Evolutionary conservation across 371 early-diverging fungal species (phyloP), one percentile per base, ranked within the genome.

Genomic region (Rhizopus microsporus): DNA sequence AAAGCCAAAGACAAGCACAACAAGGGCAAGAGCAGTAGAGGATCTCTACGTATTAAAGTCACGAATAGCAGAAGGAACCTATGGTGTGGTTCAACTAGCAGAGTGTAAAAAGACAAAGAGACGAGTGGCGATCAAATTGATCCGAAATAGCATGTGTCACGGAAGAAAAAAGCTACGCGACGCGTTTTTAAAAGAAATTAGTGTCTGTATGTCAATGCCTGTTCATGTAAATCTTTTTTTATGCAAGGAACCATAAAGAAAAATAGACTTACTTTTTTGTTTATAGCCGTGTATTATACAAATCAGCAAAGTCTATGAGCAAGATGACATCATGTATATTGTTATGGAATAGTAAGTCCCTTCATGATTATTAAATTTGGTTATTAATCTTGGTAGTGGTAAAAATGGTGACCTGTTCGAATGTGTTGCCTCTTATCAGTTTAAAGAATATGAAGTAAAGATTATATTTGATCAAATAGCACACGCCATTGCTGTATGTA

Each of bases 311-410:
- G 39, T 65, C 1, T 51, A 65, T 47, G 69, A 62, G 31, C 34
- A 50, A 9, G 34, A 62, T 32, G 40, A 47, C 3, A 39, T 31
- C 0, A 55, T 65, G 33, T 65, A 56, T 35, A 56, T 69, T 9
- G 51, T 65, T 1, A 69, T 69, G 69, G 69, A 69, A 59, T 59
- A 61, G 69, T 69, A 69, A 59, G 65, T 63, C 10, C 16, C 10
- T 1, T 15, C 44, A 23, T 23, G 23, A 23, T 23, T 2, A 23
- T 23, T 2, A 23, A 23, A 2, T 23, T 23, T 23, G 23, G 23
- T 23, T 23, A 23, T 23, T 23, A 23, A 23, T 43, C 44, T 9
- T 29, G 4, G 30, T 32, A 63, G 66, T 39, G 62, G 65, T 2
- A 9, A 43, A 6, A 53, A 57, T 33, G 70, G 70, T 3, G 70